Base-by-base conservation (phyloP, 2,329 filamentous ascomycete genomes). In the Cladophialophora chaetospira region DNA sequence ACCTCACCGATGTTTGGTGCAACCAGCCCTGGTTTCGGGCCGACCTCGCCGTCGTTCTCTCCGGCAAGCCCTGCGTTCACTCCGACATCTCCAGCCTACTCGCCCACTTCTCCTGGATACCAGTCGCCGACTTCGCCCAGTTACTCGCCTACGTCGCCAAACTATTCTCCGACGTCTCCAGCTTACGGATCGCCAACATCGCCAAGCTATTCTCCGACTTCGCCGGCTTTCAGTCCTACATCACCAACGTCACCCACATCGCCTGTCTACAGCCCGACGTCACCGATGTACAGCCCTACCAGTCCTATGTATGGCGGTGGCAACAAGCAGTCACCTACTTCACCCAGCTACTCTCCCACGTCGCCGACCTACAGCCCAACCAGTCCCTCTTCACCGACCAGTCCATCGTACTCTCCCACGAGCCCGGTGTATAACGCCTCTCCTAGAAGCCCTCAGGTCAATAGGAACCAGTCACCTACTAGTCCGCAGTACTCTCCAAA, bases 221-320 rank as follows among this genome's bases (percentile, higher is more conserved):
- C 84, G 47, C 85, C 84, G 6, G 84, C 76, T 63, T 87, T 86
- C 71, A 86, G 72, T 31, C 78, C 78, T 6, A 83, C 80, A 1
- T 81, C 78, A 35, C 84, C 83, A 6, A 83, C 83, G 2, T 90
- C 88, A 38, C 89, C 89, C 2, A 90, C 89, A 0, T 93, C 89
- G 44, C 88, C 77, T 73, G 88, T 73, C 69, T 84, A 70, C 77
- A 83, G 78, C 62, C 82, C 83, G 38, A 85, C 82, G 5, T 83
- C 80, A 29, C 82, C 82, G 19, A 79, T 77, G 62, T 84, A 82
- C 68, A 83, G 80, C 53, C 81, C 81, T n/a, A 82, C 79, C 11
- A 79, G 77, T 61, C 78, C 78, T 49, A 75, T 75, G 53, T 71
- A 71, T 57, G 68, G 66, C 58, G 62, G 63, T 63, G 68, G 66